Conservation (phyloP, 148 eudicot genomes). For the Polygonum aviculare region DNA sequence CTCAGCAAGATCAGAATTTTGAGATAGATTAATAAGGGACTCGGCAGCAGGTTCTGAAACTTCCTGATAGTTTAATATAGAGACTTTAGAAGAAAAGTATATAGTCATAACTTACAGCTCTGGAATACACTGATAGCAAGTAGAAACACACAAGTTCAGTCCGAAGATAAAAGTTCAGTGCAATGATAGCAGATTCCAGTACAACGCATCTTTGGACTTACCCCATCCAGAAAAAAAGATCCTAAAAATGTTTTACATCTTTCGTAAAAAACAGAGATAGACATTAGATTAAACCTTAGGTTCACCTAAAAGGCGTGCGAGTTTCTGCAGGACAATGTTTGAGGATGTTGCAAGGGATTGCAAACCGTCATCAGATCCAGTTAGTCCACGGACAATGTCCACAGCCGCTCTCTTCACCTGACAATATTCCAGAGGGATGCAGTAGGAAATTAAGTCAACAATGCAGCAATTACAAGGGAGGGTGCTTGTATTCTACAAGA, state of each 20-base stretch:
- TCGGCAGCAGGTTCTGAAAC: slow-evolving; percentile 91
- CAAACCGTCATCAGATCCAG: slow-evolving; percentile 87
- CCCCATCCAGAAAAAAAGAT: neutral
- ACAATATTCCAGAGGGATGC: neutral
- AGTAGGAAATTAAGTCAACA: neutral
- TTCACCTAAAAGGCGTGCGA: slow-evolving; percentile 56
- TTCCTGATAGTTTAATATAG: slow-evolving; percentile 31
- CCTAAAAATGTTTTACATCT: neutral
- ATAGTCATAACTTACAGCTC: neutral
- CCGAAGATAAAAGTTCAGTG: neutral
- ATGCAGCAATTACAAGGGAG: neutral
- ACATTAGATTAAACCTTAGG: slow-evolving; percentile 43
- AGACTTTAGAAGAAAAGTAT: neutral
- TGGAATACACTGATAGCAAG: neutral
- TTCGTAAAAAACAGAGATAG: neutral
- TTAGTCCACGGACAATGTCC: slow-evolving; percentile 78
- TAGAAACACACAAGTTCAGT: neutral
- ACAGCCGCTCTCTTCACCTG: slow-evolving; percentile 87
- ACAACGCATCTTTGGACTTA: neutral
- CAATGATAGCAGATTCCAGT: neutral
- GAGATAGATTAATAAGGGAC: slow-evolving; percentile 84
- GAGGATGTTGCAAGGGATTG: slow-evolving; percentile 55
- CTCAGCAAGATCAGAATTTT: slow-evolving; percentile 52
- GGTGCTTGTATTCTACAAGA: neutral
- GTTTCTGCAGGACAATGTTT: slow-evolving; percentile 35